A percentile compares a stretch with the other conserved stretches of the same genome.
phyloP scores from a whole-genome alignment of 768 basidiomycete genomes.

The Boletales sp. region DNA sequence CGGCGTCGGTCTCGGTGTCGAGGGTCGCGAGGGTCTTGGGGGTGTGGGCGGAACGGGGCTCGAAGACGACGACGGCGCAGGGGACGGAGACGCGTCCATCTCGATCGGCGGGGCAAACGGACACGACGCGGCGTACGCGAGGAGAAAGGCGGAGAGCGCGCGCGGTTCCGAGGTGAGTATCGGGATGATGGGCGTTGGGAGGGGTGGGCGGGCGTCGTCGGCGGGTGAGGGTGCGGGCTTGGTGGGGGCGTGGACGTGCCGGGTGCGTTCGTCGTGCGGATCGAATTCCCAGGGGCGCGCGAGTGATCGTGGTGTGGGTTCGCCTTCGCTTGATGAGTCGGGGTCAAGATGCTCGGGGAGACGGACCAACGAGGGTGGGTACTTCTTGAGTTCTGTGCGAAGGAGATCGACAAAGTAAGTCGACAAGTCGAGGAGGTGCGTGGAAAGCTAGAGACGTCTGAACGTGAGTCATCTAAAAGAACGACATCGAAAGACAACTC shows the following conservation, averaged over 20 bases:
- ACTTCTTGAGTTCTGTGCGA: constrained; percentile 26
- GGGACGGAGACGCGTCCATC: not conserved
- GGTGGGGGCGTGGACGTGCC: no score
- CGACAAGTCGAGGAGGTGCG: constrained; percentile 20
- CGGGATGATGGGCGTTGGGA: constrained; percentile 77
- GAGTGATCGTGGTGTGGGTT: not conserved
- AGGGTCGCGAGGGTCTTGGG: constrained; percentile 7
- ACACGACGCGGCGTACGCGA: constrained; percentile 6
- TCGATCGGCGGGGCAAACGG: no score
- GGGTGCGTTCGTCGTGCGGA: not conserved
- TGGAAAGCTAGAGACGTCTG: constrained; percentile 22
- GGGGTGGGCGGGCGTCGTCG: no score
- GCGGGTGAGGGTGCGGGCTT: no score
- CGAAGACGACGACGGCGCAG: not conserved
- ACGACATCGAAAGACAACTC: not conserved
- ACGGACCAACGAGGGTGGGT: constrained; percentile 23
- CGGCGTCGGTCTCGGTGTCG: no score
- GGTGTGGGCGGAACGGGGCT: no score
- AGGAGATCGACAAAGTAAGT: constrained; percentile 33
- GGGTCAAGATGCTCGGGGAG: constrained; percentile 22
- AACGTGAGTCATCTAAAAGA: constrained; percentile 26
- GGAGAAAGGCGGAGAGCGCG: constrained; percentile 67
- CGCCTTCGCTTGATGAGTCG: not conserved
- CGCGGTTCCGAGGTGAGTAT: constrained; percentile 76
- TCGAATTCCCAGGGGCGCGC: constrained; percentile 10